phyloP scores from a whole-genome alignment of 2,329 filamentous ascomycete species.

The Meredithiella fracta region DNA sequence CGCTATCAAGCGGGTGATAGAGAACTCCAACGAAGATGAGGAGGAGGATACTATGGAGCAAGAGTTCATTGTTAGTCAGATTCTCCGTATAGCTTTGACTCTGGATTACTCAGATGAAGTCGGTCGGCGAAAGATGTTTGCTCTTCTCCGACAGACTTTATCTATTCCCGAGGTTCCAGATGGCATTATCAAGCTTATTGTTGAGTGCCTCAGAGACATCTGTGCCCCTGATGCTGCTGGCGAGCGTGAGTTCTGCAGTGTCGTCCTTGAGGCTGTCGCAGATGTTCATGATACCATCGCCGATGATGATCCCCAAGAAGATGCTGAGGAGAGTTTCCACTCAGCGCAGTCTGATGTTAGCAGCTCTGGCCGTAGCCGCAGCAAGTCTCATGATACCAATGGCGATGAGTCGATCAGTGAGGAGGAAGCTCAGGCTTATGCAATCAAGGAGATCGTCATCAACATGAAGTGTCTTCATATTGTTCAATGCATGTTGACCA shows the following conservation, averaged over 20 bases:
- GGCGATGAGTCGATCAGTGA: conserved; percentile 28
- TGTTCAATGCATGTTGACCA: conserved; percentile 91
- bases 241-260: conserved; percentile 67
- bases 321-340: conserved; percentile 64
- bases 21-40: conserved; percentile 43
- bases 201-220: conserved; percentile 67
- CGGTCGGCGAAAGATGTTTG: conserved; percentile 88
- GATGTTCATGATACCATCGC: conserved; percentile 92
- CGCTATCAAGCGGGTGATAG: conserved; percentile 39
- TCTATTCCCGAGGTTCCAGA: conserved; percentile 80
- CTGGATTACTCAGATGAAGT: conserved; percentile 97
- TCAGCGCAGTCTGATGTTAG: conserved; percentile 79
- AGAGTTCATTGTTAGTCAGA: conserved; percentile 89
- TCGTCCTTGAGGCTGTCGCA: conserved; percentile 83
- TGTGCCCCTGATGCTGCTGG: conserved; percentile 59
- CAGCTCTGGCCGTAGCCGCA: conserved; percentile 27
- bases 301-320: conserved; percentile 42
- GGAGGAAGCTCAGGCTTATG: conserved; percentile 55
- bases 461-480: conserved; percentile 98
- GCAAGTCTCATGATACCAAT: conserved; percentile 22
- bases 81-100: conserved; percentile 79
- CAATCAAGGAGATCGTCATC: conserved; percentile 79
- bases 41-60: conserved; percentile 77
- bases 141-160: conserved; percentile 68
- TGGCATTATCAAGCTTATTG: conserved; percentile 73